phyloP scores from a whole-genome alignment of 2,329 filamentous ascomycete genomes.

The Metarhizium anisopliae region DNA sequence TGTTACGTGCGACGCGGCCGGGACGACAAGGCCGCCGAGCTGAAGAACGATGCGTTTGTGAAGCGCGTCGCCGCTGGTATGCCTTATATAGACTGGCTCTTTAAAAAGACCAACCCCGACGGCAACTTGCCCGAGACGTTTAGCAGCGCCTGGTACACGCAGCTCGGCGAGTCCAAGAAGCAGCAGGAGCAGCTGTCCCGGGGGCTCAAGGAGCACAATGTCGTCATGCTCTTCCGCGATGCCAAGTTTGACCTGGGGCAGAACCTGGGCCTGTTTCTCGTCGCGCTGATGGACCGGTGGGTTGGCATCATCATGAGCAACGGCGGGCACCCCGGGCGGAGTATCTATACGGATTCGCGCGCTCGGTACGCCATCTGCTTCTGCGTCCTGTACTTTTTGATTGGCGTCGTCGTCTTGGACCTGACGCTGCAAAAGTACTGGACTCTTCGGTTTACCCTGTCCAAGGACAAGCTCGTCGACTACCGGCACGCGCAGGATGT shows the following conservation, averaged over 20 bases:
- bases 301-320: slow-evolving; percentile 26
- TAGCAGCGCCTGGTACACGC: slow-evolving; percentile 26
- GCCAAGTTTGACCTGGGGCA: slow-evolving; percentile 26
- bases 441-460: slow-evolving; percentile 22
- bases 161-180: slow-evolving; percentile 23
- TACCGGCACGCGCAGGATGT: slow-evolving; percentile 17
- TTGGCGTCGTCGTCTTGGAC: slow-evolving; percentile 28
- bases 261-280: slow-evolving; percentile 27
- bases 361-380: slow-evolving; percentile 28
- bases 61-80: slow-evolving; percentile 17
- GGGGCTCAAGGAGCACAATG: slow-evolving; percentile 28
- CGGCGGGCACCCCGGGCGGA: slow-evolving; percentile 15
- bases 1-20: background rate
- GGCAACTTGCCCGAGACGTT: slow-evolving; percentile 19
- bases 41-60: slow-evolving; percentile 5
- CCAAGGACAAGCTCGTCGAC: slow-evolving; percentile 22
- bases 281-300: slow-evolving; percentile 30
- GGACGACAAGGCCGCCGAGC: background rate
- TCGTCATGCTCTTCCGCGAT: slow-evolving; percentile 26
- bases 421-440: slow-evolving; percentile 26
- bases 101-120: slow-evolving; percentile 21
- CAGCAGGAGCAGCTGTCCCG: slow-evolving; percentile 24
- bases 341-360: slow-evolving; percentile 20
- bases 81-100: slow-evolving; percentile 26
- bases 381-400: slow-evolving; percentile 29